These are phyloP conservation scores for Cinnamomum micranthum DNA, from an alignment of 164 flowering plant genomes.

Conservation along the genomic window DNA sequence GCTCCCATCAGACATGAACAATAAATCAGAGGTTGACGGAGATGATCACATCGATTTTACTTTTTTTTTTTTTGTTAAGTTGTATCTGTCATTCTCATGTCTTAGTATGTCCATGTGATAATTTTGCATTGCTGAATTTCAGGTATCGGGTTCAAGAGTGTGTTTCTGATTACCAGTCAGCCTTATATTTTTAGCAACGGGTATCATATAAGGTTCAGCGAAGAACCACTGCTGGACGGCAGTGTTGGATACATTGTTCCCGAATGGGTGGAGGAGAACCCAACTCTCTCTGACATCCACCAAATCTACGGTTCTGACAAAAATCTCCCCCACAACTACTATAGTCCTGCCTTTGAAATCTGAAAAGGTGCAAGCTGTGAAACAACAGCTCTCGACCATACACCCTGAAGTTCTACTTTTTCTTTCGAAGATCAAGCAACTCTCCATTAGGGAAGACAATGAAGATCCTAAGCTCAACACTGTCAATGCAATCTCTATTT, in stretches of 20 bases:
- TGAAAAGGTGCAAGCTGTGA: conserved; percentile 58
- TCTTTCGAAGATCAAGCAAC: conserved; percentile 51
- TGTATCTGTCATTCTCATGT: neutral
- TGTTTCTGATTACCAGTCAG: conserved; percentile 54
- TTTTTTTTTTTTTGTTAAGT: too few species aligned
- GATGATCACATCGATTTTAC: neutral
- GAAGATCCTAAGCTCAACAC: conserved; percentile 34
- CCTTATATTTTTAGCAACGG: conserved; percentile 74
- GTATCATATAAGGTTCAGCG: conserved; percentile 58
- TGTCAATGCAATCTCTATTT: conserved; percentile 43
- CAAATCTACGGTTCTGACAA: conserved; percentile 36
- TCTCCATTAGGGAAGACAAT: conserved; percentile 47
- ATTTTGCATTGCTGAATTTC: conserved; percentile 5
- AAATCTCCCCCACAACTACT: conserved; percentile 48
- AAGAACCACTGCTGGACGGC: conserved; percentile 46
- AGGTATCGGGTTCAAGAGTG: conserved; percentile 89
- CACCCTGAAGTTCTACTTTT: conserved; percentile 65
- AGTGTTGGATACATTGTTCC: conserved; percentile 67
- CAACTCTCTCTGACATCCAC: conserved; percentile 36
- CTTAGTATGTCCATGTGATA: too few species aligned
- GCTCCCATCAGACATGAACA: neutral
- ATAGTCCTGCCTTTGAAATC: conserved; percentile 53
- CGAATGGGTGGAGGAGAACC: conserved; percentile 68
- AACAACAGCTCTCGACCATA: conserved; percentile 50
- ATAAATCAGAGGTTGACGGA: neutral